Evolutionary conservation across 805 yeast species (phyloP).

Genomic region (Brettanomyces custersianus): DNA sequence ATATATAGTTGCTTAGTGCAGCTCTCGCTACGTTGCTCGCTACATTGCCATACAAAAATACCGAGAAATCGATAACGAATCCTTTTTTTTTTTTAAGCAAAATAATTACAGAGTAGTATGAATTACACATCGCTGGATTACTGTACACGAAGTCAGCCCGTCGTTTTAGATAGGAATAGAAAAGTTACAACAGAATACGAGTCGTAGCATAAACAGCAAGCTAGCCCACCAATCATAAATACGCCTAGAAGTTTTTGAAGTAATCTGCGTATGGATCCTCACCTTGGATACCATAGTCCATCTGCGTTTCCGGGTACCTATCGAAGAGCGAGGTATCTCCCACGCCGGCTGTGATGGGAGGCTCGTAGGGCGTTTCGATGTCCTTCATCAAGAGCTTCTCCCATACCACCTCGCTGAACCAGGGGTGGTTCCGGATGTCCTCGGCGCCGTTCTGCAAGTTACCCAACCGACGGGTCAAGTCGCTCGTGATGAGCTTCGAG

Average conservation of each 20-base stretch:
- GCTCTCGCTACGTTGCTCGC: too few species aligned
- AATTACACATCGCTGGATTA: too few species aligned
- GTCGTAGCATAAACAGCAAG: too few species aligned
- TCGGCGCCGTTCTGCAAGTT: constrained; percentile 49
- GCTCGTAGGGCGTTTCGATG: constrained; percentile 57
- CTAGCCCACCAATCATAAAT: too few species aligned
- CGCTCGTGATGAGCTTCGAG: constrained; percentile 42
- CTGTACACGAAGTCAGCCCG: too few species aligned
- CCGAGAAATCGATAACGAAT: too few species aligned
- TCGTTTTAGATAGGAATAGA: too few species aligned
- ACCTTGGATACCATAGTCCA: constrained; percentile 74
- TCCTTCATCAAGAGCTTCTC: constrained; percentile 45
- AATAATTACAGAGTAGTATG: too few species aligned
- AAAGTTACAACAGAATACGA: too few species aligned
- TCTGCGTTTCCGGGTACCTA: constrained; percentile 69
- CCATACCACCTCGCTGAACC: constrained; percentile 58
- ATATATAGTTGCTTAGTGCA: too few species aligned
- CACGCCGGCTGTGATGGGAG: constrained; percentile 56
- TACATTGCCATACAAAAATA: too few species aligned
- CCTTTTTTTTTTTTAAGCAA: too few species aligned
- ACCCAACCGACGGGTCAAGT: constrained; percentile 47
- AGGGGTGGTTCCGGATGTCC: constrained; percentile 47
- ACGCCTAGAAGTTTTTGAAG: constrained; percentile 21
- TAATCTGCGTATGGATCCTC: constrained; percentile 29
- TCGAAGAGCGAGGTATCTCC: constrained; percentile 59